Conservation (phyloP, 2,329 filamentous ascomycete species). For the Lecanicillium sp. region DNA sequence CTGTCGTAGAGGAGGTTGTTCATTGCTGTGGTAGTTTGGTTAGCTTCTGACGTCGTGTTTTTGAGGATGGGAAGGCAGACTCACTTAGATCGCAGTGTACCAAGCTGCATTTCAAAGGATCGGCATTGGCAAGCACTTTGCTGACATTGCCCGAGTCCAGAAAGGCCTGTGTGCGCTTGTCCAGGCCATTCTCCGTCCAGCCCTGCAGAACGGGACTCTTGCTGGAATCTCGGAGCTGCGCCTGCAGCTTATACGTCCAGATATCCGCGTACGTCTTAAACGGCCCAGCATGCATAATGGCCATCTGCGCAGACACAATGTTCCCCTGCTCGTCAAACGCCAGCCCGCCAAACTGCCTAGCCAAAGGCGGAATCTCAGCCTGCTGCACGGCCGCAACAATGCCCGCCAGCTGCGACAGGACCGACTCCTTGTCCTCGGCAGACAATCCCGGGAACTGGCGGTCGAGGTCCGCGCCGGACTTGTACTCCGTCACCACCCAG, state of each 20-base stretch:
- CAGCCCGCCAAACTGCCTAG: slow-evolving; percentile 11
- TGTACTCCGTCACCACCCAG: slow-evolving; percentile 18
- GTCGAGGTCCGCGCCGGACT: slow-evolving; percentile 13
- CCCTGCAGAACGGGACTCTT: slow-evolving; percentile 9
- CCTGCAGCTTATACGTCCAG: slow-evolving; percentile 9
- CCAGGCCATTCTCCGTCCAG: slow-evolving; percentile 11
- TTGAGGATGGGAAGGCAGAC: background rate
- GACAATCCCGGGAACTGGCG: slow-evolving; percentile 8
- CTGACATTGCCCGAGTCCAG: background rate
- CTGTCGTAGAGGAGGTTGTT: slow-evolving; percentile 19
- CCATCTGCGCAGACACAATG: slow-evolving; percentile 12
- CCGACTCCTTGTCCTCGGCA: slow-evolving; percentile 1
- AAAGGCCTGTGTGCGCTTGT: slow-evolving; percentile 12
- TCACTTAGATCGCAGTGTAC: slow-evolving; percentile 20
- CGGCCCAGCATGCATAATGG: slow-evolving; percentile 13
- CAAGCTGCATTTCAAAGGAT: slow-evolving; percentile 10
- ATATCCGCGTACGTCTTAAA: slow-evolving; percentile 11
- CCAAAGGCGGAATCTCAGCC: slow-evolving; percentile 7
- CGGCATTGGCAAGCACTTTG: slow-evolving; percentile 7
- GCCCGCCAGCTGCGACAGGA: slow-evolving; percentile 15
- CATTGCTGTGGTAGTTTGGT: slow-evolving; percentile 12
- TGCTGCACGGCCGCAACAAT: slow-evolving; percentile 13
- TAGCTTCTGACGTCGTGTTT: background rate
- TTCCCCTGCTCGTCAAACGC: slow-evolving; percentile 10
- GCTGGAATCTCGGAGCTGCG: slow-evolving; percentile 7